Percentiles rank a stretch among this genome's conserved stretches.
Evolutionary conservation across 2,329 filamentous ascomycete species (phyloP).

Genomic region (Claviceps sp.): DNA sequence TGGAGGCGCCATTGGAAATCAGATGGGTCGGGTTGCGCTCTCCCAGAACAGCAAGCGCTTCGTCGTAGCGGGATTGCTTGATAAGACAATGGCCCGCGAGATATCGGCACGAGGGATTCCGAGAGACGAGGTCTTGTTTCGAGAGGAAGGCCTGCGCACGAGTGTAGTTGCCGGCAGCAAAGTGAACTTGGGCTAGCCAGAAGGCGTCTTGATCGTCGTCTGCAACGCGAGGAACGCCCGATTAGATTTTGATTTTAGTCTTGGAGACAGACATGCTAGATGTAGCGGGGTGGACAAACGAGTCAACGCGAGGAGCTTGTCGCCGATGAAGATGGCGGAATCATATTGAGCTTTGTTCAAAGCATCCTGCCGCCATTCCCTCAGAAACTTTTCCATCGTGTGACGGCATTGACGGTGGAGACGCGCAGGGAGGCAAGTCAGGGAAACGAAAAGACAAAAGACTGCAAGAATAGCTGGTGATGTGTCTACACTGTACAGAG

Average conservation of each 20-base stretch:
- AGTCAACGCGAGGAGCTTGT: slow-evolving; percentile 89
- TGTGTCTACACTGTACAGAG: background rate
- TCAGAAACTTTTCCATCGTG: slow-evolving; percentile 83
- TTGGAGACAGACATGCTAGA: no score
- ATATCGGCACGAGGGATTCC: slow-evolving; percentile 81
- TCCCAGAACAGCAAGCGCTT: slow-evolving; percentile 73
- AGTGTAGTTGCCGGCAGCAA: slow-evolving; percentile 87
- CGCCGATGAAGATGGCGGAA: slow-evolving; percentile 89
- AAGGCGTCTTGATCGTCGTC: slow-evolving; percentile 91
- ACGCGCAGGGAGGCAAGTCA: background rate
- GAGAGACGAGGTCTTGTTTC: slow-evolving; percentile 66
- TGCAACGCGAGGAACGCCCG: slow-evolving; percentile 21
- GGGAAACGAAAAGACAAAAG: background rate
- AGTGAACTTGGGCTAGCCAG: slow-evolving; percentile 97
- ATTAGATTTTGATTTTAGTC: background rate
- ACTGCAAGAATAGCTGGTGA: background rate
- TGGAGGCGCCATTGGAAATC: slow-evolving; percentile 50
- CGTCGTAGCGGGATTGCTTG: slow-evolving; percentile 80
- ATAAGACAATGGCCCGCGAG: slow-evolving; percentile 89
- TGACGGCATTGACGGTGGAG: background rate
- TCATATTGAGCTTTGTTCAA: slow-evolving; percentile 94
- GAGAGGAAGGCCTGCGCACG: slow-evolving; percentile 78
- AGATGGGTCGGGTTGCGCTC: slow-evolving; percentile 91
- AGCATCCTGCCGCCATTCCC: slow-evolving; percentile 90
- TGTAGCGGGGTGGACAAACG: slow-evolving; percentile 42